Percentiles rank a stretch among this genome's conserved stretches.
phyloP scores from a whole-genome alignment of 441 rosid species.

The Eruca vesicaria region DNA sequence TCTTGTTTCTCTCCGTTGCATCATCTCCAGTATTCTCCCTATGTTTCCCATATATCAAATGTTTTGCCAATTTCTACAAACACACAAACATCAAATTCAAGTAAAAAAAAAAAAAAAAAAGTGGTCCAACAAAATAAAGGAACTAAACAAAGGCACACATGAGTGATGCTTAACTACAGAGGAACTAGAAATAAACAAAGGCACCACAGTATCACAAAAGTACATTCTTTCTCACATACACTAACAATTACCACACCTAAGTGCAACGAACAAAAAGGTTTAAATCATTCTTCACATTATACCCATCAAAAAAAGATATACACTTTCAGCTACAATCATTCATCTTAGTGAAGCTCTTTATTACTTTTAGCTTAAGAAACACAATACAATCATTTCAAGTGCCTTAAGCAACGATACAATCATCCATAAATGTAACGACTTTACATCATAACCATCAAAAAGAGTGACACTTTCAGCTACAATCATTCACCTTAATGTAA shows the following conservation, averaged over 20 bases:
- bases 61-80: slow-evolving; percentile 65
- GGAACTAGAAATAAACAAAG: background rate
- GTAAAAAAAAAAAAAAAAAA: slow-evolving; percentile 28
- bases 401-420: background rate
- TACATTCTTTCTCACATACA: background rate
- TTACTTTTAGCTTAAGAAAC: background rate
- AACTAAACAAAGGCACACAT: slow-evolving; percentile 18
- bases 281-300: background rate
- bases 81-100: slow-evolving; percentile 24
- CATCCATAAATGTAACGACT: background rate
- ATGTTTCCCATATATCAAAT: slow-evolving; percentile 61
- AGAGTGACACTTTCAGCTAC: slow-evolving; percentile 7
- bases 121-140: background rate
- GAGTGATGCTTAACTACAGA: background rate
- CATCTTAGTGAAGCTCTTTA: background rate
- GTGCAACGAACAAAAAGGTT: background rate
- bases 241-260: background rate
- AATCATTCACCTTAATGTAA: slow-evolving; percentile 11
- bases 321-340: slow-evolving; percentile 17
- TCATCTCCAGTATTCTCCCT: slow-evolving; percentile 40
- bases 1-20: slow-evolving; percentile 53
- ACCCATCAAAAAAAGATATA: slow-evolving; percentile 9
- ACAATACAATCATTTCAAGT: slow-evolving; percentile 15
- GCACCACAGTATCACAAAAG: background rate
- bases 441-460: slow-evolving; percentile 4